Evolutionary conservation across 2,329 filamentous ascomycete species (phyloP), one percentile per base, ranked within the genome.

Genomic region (Colletotrichum costaricense): DNA sequence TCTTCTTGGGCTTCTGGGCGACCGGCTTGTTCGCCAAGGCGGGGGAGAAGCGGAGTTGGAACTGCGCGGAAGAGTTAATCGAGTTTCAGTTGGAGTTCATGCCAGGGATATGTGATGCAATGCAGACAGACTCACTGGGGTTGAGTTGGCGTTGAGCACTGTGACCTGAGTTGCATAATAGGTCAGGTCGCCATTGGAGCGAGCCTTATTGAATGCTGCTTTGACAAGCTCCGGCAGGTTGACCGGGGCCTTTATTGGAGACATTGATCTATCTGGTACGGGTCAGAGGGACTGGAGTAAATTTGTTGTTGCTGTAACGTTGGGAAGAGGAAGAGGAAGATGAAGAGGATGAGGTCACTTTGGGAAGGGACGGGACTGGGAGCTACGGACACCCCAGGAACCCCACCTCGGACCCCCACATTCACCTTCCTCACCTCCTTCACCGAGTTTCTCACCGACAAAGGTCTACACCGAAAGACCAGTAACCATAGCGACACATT

Each of bases 31-130:
- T 89, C 60, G 91, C 91, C 5, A 95, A 86, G 0, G 92, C 83
- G 0, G 92, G 92, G 9, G 92, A 93, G 84, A 90, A 94, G 64
- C 93, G 91, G 2, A 95, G 84, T 82, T 95, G 93, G 79, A 94
- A 93, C 92, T 94, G 75, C 5, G 55, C 19, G 35, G 33, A 19
- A 12, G n/a, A 24, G 33, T 73, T 5, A 57, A 14, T 11, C 28
- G 57, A 59, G 30, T 58, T 11, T 8, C 1, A n/a, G 19, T 22
- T 56, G 22, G 24, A 28, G 54, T 56, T 14, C 8, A 72, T 19
- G 49, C 19, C 35, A 38, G n/a, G 2, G 26, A 55, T 12, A 14
- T 9, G 24, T 5, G 26, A 2, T 35, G 46, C 26, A 24, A 54
- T 14, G 14, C 4, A 56, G 16, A 54, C 85, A 56, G 16, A 54